Evolutionary conservation across 2,329 filamentous ascomycete genomes (phyloP).

Genomic region (Grosmannia huntii): DNA sequence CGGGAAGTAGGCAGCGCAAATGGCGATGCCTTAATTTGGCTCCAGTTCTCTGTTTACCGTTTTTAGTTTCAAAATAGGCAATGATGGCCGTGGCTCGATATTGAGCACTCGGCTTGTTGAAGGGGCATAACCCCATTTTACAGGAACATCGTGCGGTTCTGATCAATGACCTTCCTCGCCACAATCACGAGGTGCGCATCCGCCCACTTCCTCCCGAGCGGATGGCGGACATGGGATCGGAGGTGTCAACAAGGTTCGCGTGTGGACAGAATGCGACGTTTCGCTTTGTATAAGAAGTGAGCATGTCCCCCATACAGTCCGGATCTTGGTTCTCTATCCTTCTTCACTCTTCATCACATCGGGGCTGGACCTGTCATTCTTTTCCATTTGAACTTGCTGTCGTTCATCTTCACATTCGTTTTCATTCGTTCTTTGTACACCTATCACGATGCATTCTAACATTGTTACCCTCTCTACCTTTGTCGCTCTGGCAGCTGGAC

Average conservation of each 20-base stretch:
- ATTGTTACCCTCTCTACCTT: conserved; percentile 28
- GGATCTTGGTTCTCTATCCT: not conserved
- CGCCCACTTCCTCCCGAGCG: not conserved
- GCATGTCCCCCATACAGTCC: not conserved
- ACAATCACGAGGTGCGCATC: not conserved
- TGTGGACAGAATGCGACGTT: not conserved
- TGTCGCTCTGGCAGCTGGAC: conserved; percentile 28
- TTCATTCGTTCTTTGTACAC: not conserved
- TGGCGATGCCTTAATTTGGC: not conserved
- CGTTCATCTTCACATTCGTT: conserved; percentile 23
- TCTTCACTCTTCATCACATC: not conserved
- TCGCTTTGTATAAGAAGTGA: conserved; percentile 1
- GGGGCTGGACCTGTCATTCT: conserved; percentile 3
- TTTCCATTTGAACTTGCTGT: not conserved
- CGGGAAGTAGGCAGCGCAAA: not conserved
- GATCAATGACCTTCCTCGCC: not conserved
- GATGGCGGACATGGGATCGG: not conserved
- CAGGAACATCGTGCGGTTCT: not conserved
- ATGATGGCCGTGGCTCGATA: not conserved
- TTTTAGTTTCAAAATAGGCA: not conserved
- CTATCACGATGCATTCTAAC: conserved; percentile 8
- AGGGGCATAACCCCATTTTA: not conserved
- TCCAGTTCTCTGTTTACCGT: not conserved
- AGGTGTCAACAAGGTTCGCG: not conserved
- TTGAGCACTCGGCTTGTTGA: not conserved